phyloP scores from a whole-genome alignment of 352 stramenopile genomes.

The Phytophthora cajani region DNA sequence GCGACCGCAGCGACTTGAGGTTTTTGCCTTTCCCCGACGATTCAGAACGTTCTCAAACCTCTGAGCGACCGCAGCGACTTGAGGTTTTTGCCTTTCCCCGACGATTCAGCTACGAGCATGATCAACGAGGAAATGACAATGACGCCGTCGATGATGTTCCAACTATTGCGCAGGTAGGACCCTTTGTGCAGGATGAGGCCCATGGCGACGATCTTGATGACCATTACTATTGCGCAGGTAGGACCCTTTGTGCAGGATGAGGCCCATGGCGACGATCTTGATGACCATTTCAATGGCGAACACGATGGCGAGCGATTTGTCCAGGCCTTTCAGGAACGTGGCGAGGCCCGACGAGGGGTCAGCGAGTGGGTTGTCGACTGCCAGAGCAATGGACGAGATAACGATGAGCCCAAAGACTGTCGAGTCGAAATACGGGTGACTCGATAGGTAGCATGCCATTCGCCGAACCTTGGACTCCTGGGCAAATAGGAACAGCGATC shows the following conservation, averaged over 20 bases:
- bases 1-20: constrained; percentile 81
- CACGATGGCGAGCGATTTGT: constrained; percentile 79
- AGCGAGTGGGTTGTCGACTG: constrained; percentile 85
- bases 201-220: constrained; percentile 89
- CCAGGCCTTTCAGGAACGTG: constrained; percentile 58
- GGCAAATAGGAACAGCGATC: constrained; percentile 63
- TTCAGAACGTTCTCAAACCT: constrained; percentile 83
- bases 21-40: constrained; percentile 46
- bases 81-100: constrained; percentile 46
- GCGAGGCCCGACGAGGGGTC: constrained; percentile 57
- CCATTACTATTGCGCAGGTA: constrained; percentile 88
- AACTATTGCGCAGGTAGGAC: constrained; percentile 84
- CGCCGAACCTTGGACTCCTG: constrained; percentile 48
- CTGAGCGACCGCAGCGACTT: constrained; percentile 87
- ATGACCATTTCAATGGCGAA: constrained; percentile 91
- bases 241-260: constrained; percentile 67
- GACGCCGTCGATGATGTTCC: constrained; percentile 91
- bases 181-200: constrained; percentile 73
- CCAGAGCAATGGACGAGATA: constrained; percentile 83
- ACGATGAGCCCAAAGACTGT: constrained; percentile 85
- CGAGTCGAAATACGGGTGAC: constrained; percentile 81
- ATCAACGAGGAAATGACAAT: constrained; percentile 89
- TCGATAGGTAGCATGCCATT: constrained; percentile 56
- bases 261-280: constrained; percentile 88
- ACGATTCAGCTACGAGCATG: constrained; percentile 64